Evolutionary conservation across 768 basidiomycete species (phyloP), one percentile per base, ranked within the genome.

Genomic region (Tricholoma matsutake): DNA sequence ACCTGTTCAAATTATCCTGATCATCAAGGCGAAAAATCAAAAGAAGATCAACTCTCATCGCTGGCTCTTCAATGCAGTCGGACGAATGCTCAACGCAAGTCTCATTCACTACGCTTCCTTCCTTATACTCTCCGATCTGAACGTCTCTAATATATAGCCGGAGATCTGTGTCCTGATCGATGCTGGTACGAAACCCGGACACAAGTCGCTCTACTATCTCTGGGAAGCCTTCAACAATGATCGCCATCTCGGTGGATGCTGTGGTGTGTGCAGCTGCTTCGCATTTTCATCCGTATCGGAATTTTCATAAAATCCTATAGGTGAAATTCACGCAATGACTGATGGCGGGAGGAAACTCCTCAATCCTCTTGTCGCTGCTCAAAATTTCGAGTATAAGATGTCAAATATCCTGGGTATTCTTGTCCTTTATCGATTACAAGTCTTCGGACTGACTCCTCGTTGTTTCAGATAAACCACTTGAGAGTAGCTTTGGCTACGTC

Each of bases 321-420:
- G 79, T 64, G 94, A 96, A 80, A 96, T 96, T 67, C 91, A 96
- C 63, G 96, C 96, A 59, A 96, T 96, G 96, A 89, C 96, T 68
- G 86, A 94, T 75, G 92, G 93, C n/a, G 94, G 94, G 37, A 87
- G 75, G 74, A 97, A 97, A 74, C 85, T 98, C 32, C 73, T 97
- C 60, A 98, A 97, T 69, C 96, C 94, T 31, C 79, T 95, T 47
- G 85, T 98, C 31, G 96, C 96, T 5, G 94, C 96, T 11, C 96
- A 98, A 73, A 97, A 98, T 77, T 96, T 95, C 67, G 94, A 96
- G 77, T 97, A 97, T 78, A 96, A 94, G 77, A 96, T 97, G 92
- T 95, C 92, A 49, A 97, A 98, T 75, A 96, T 98, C 70, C 81
- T 98, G 31, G 91, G 88, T 87, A 67, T 52, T 25, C 31, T 29